Evolutionary conservation across 345 rosid genomes (phyloP).

Genomic region (Physaria fendleri): DNA sequence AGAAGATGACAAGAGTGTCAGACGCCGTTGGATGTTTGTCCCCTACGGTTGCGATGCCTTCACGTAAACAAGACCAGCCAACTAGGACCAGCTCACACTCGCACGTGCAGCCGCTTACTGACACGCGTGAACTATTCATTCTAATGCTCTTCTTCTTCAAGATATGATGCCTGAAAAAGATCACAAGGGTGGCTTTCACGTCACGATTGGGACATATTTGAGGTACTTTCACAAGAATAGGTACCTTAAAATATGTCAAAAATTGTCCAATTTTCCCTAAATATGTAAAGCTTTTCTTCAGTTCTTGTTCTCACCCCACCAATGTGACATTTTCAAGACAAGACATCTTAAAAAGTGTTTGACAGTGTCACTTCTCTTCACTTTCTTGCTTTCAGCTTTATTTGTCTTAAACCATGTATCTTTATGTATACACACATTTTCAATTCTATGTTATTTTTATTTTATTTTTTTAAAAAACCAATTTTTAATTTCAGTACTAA

Average conservation of each 20-base stretch:
- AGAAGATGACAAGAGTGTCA: conserved; percentile 35
- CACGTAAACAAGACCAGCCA: conserved; percentile 37
- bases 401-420: too few species aligned
- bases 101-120: conserved; percentile 39
- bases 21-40: conserved; percentile 48
- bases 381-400: too few species aligned
- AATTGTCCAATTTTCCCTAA: not conserved
- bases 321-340: conserved; percentile 27
- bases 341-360: conserved; percentile 26
- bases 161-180: conserved; percentile 1
- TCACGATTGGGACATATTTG: conserved; percentile 23
- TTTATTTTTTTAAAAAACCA: not conserved
- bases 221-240: too few species aligned
- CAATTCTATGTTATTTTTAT: too few species aligned
- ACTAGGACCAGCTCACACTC: conserved; percentile 27
- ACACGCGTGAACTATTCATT: conserved; percentile 28
- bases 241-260: conserved; percentile 22
- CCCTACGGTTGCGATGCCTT: too few species aligned
- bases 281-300: not conserved
- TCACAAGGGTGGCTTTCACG: conserved; percentile 30
- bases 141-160: conserved; percentile 17
- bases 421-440: too few species aligned
- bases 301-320: conserved; percentile 10
- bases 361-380: conserved; percentile 29
- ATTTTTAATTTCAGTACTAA: not conserved